Percentiles rank a stretch among this genome's conserved stretches.
Conservation (phyloP, 2,329 filamentous ascomycete species). For the Orbilia ellipsospora region DNA sequence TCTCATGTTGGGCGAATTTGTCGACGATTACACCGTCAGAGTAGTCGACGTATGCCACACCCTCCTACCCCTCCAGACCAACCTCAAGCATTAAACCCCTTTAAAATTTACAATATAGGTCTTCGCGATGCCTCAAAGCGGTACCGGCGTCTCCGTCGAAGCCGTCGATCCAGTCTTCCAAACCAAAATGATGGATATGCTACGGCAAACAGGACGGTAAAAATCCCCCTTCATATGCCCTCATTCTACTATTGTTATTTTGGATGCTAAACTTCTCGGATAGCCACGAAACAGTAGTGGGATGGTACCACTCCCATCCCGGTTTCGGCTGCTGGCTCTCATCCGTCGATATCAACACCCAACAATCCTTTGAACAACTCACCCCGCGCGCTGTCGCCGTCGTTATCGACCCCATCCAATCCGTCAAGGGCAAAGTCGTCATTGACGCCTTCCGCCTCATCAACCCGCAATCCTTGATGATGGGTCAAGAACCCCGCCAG, state of each 20-base stretch:
- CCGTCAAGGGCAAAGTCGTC: constrained; percentile 98
- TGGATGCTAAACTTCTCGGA: not conserved
- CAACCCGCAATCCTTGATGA: constrained; percentile 96
- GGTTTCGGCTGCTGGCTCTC: constrained; percentile 99
- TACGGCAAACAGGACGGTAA: constrained; percentile 93
- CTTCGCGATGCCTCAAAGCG: constrained; percentile 98
- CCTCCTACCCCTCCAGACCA: no score
- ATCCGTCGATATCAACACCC: constrained; percentile 98
- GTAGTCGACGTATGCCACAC: constrained; percentile 78
- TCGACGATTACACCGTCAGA: constrained; percentile 97
- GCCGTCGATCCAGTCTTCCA: constrained; percentile 98
- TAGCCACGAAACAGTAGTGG: constrained; percentile 95
- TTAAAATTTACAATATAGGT: constrained; percentile 62
- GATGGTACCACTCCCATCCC: constrained; percentile 99
- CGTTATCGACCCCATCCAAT: constrained; percentile 98
- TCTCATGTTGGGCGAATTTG: constrained; percentile 97
- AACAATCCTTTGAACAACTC: constrained; percentile 99
- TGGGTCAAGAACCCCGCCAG: constrained; percentile 96
- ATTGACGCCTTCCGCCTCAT: constrained; percentile 99
- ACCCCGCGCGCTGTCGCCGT: constrained; percentile 96
- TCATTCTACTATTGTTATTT: not conserved
- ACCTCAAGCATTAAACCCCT: not conserved
- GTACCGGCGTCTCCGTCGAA: constrained; percentile 97
- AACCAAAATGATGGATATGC: constrained; percentile 99
- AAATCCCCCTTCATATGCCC: constrained; percentile 16